Base-by-base conservation (phyloP, 192 early-diverging fungal genomes). In the Umbelopsis sp. region DNA sequence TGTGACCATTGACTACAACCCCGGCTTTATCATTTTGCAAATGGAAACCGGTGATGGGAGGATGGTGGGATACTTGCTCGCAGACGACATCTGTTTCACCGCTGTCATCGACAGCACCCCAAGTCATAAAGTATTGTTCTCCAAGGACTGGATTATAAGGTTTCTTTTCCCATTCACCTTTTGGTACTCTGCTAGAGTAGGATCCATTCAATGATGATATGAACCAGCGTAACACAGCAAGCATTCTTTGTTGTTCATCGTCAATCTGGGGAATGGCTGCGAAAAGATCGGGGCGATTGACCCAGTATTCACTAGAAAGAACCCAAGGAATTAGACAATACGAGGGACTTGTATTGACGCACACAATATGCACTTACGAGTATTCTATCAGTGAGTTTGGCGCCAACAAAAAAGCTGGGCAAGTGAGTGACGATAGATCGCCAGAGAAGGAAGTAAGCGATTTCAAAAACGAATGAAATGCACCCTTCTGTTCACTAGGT, bases 121-220 rank as follows among this genome's bases (percentile, higher is more conserved):
- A 85, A 20, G 62, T 65, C 54, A 80, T 82, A 44, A 80, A 82
- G 51, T 74, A 85, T 43, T 85, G 84, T 32, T 85, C 84, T 0
- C 84, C 84, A 10, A 85, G 71, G 21, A 85, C 75, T 12, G 84
- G 84, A 16, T 85, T 85, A 22, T 74, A 72, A 25, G 70, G 76
- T 69, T 88, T 91, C 69, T 92, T 92, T 68, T 94, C 92, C 77
- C 83, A 86, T 82, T 91, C 89, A 11, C 86, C 88, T 66, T 87
- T 87, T 14, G 90, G 89, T 29, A 87, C 84, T 45, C 91, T 86
- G 45, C 84, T 86, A 65, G 89, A 83, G 78, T 88, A 92, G 32
- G 89, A 90, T 29, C 91, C 92, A 68, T 92, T 90, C 17, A 94
- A 83, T 34, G 92, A 91, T 25, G 91, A 92, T 36, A 94, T 82